Conservation (phyloP, 2,329 filamentous ascomycete genomes). For the Coniochaeta sp. region DNA sequence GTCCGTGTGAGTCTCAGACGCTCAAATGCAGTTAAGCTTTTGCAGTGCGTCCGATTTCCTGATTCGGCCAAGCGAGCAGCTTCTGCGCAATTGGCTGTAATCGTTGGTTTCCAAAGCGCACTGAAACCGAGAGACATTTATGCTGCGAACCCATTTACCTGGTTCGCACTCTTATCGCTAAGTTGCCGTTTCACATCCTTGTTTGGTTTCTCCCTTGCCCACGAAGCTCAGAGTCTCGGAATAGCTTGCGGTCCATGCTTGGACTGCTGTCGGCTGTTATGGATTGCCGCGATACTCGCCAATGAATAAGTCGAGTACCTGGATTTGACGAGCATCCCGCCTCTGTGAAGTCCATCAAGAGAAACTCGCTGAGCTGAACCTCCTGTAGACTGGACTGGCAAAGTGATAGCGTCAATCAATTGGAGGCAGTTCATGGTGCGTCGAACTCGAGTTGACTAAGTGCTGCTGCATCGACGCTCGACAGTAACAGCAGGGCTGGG, state of each 20-base stretch:
- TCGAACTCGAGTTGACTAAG: no score
- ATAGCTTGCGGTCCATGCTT: background rate
- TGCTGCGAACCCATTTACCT: background rate
- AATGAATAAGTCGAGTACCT: background rate
- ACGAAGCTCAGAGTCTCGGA: background rate
- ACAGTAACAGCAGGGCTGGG: background rate
- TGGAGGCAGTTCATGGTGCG: background rate
- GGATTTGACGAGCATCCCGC: background rate
- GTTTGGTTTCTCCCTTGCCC: background rate
- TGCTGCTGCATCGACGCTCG: no score
- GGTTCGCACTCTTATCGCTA: background rate
- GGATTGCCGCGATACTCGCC: background rate
- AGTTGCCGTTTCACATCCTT: background rate
- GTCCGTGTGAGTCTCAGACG: background rate
- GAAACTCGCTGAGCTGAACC: background rate
- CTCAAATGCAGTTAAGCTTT: background rate
- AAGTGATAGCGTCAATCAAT: background rate
- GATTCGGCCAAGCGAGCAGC: background rate
- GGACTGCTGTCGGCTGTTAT: background rate
- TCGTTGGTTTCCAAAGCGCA: background rate
- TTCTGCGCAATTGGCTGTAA: background rate
- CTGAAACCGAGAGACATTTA: slow-evolving; percentile 1
- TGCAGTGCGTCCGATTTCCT: background rate
- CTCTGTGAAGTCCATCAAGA: background rate
- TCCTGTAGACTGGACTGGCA: background rate